These are phyloP conservation scores for Botrytis elliptica DNA, from an alignment of 2,329 filamentous ascomycete genomes.

Conservation along the genomic window DNA sequence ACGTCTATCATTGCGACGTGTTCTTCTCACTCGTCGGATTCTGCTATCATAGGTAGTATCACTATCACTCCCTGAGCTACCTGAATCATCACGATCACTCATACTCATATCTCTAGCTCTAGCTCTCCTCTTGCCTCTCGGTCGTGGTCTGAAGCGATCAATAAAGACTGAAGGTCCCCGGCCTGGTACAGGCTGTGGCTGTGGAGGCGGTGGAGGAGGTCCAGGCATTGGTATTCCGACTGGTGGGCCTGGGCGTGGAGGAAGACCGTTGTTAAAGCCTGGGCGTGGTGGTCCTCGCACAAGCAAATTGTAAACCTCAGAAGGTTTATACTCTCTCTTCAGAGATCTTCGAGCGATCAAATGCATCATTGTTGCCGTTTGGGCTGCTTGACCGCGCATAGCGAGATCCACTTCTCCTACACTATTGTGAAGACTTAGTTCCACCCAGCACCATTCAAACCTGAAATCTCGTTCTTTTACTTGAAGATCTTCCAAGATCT, in stretches of 20 bases:
- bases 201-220: background rate
- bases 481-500: constrained; percentile 30
- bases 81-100: background rate
- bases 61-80: constrained; percentile 14
- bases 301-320: constrained; percentile 24
- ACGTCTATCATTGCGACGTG: constrained; percentile 10
- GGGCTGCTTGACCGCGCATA: background rate
- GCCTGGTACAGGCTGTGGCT: background rate
- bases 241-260: background rate
- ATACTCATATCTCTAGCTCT: background rate
- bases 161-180: background rate
- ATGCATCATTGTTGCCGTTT: constrained; percentile 26
- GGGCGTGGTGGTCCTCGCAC: background rate
- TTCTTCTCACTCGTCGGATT: background rate
- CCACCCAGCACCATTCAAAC: constrained; percentile 33
- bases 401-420: constrained; percentile 12
- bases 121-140: background rate
- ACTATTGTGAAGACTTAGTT: constrained; percentile 27
- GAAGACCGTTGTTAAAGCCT: background rate
- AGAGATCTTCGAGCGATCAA: constrained; percentile 27
- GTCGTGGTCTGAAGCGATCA: background rate
- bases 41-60: constrained; percentile 21
- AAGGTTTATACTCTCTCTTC: constrained; percentile 22
- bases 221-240: background rate
- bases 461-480: constrained; percentile 25